Evolutionary conservation across 805 yeast genomes (phyloP), one percentile per base, ranked within the genome.

Genomic region (Wilhelminamyces savonicus): DNA sequence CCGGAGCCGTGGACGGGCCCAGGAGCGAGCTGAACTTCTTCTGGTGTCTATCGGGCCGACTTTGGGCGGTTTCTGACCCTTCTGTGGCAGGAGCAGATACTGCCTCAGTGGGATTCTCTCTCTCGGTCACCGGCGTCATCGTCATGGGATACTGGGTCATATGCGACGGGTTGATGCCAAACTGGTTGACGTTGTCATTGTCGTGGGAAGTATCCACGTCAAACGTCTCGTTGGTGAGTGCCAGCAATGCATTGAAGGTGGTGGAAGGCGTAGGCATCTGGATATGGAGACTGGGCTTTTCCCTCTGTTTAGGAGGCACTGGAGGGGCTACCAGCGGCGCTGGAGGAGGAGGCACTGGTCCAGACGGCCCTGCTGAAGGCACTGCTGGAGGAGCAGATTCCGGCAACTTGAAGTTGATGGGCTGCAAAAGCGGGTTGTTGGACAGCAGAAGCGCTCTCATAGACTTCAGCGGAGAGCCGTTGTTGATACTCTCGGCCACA

Each of bases 121-220:
- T 77, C 41, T 83, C 94, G 2, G 84, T 70, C 4, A 82, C 76
- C 2, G 92, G 94, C 0, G 94, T 83, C 92, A 83, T 82, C 0
- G 84, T 74, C 43, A 77, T 59, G 1, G 84, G 77, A 3, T 71
- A 50, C 32, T 59, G 55, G 6, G 68, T 60, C 3, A 71, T 64
- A 19, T 66, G 69, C 11, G 70, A 54, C 1, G 77, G 69, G 48
- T 76, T 68, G 44, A 77, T 65, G 29, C 88, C 83, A 63, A 78
- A 77, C 46, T 82, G 83, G 50, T 81, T 76, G 25, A 79, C 69
- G 30, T 69, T 67, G 21, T 65, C 75, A 19, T 31, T 28, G 20
- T 28, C 42, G n/a, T 27, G 30, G 19, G 28, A 7, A n/a, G 13
- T 24, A 16, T 13, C 19, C 11, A 13, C 4, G 4, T 46, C 52